A percentile compares a stretch with the other conserved stretches of the same genome.
These are phyloP conservation scores for Talaromyces nanjingensis DNA, from an alignment of 495 filamentous ascomycete genomes.

Conservation along the genomic window DNA sequence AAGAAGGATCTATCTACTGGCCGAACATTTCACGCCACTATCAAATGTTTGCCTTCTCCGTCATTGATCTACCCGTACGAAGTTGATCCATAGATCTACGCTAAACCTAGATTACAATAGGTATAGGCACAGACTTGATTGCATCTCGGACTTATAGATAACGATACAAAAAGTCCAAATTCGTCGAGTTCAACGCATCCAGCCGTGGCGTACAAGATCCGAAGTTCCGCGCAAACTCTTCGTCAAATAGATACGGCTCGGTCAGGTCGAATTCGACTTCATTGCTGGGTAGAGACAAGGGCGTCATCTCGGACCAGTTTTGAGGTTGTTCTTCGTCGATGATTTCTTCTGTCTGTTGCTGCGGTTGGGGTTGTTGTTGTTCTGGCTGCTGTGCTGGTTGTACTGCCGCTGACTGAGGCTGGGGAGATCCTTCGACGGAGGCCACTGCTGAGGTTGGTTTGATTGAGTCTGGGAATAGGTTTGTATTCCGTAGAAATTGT, in stretches of 20 bases:
- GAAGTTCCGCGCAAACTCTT: slow-evolving; percentile 28
- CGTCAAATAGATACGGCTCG: slow-evolving; percentile 30
- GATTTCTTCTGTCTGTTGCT: slow-evolving; percentile 1
- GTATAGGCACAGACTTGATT: neutral
- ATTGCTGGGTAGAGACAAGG: slow-evolving; percentile 10
- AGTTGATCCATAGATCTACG: neutral
- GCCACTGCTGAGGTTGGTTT: neutral
- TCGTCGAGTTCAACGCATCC: slow-evolving; percentile 32
- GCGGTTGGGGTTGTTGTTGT: neutral
- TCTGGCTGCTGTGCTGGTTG: neutral
- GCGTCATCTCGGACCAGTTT: slow-evolving; percentile 4
- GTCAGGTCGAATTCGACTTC: slow-evolving; percentile 23
- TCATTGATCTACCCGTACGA: neutral
- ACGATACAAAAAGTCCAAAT: slow-evolving; percentile 33
- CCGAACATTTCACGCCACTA: neutral
- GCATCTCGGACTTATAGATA: slow-evolving; percentile 20
- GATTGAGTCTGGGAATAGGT: neutral
- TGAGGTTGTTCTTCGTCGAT: slow-evolving; percentile 4
- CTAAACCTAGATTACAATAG: neutral
- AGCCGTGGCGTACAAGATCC: slow-evolving; percentile 22
- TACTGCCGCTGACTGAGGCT: neutral
- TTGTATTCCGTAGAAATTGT: slow-evolving; percentile 17
- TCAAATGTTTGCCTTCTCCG: neutral
- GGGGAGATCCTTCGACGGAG: neutral
- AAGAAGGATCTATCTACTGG: neutral